These are phyloP conservation scores for Fusarium hainanense DNA, from an alignment of 2,329 filamentous ascomycete genomes.

Conservation along the genomic window DNA sequence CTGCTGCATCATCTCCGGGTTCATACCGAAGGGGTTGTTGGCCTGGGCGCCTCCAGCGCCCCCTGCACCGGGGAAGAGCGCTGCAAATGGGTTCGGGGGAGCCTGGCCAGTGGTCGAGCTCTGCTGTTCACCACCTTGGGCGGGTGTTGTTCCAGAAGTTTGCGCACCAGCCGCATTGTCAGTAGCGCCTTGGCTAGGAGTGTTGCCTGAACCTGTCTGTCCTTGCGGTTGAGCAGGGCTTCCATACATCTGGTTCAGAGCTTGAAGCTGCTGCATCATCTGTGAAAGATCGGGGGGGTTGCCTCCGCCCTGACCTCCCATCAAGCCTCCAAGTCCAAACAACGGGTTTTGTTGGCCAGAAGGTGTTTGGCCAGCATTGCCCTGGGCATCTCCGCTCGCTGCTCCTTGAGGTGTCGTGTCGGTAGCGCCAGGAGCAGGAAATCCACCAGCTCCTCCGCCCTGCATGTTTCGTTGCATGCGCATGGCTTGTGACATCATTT, in stretches of 20 bases:
- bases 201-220: constrained; percentile 43
- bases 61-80: constrained; percentile 62
- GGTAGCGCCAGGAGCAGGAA: constrained; percentile 91
- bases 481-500: constrained; percentile 82
- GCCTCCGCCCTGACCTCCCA: constrained; percentile 32
- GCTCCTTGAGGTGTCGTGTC: constrained; percentile 78
- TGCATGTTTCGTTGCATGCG: constrained; percentile 81
- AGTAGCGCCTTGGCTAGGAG: constrained; percentile 41
- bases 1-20: constrained; percentile 67
- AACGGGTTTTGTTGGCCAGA: constrained; percentile 52
- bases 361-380: constrained; percentile 43
- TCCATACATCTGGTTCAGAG: constrained; percentile 47
- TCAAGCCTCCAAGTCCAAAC: constrained; percentile 37
- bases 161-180: constrained; percentile 42
- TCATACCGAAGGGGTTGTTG: constrained; percentile 59
- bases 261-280: constrained; percentile 47
- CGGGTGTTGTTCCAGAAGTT: constrained; percentile 36
- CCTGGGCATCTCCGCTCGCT: constrained; percentile 49
- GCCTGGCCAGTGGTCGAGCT: constrained; percentile 51
- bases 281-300: constrained; percentile 26
- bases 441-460: constrained; percentile 66
- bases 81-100: constrained; percentile 74
- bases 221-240: constrained; percentile 45
- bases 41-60: constrained; percentile 45
- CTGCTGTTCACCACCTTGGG: constrained; percentile 29